phyloP scores from a whole-genome alignment of 1,284 basidiomycete genomes.

The Cutaneotrichosporon daszewskae region DNA sequence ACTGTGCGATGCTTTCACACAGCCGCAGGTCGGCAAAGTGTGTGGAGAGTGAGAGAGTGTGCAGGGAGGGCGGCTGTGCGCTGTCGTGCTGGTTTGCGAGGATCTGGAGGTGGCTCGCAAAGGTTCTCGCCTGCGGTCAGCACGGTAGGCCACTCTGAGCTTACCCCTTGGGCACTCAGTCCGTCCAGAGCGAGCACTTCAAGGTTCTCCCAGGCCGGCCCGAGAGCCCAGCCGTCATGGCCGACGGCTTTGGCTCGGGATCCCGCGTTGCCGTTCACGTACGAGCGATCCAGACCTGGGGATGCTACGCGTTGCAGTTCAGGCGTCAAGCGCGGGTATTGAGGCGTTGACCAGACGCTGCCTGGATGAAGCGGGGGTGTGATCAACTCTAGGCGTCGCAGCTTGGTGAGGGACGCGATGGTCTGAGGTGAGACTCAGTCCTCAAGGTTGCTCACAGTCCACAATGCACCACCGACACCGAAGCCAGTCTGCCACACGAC shows the following conservation, averaged over 20 bases:
- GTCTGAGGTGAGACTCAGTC: conserved; percentile 3
- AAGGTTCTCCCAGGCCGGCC: conserved; percentile 25
- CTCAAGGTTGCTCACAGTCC: conserved; percentile 6
- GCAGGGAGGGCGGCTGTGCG: conserved; percentile 3
- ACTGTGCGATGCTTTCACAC: conserved; percentile 15
- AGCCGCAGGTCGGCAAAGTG: conserved; percentile 26
- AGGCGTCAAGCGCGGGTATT: conserved; percentile 12
- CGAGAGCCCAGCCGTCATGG: conserved; percentile 14
- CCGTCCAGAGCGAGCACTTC: conserved; percentile 15
- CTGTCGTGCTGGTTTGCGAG: conserved; percentile 8
- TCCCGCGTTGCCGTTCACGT: not conserved
- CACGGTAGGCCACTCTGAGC: not conserved
- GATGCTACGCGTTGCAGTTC: conserved; percentile 4
- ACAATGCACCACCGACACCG: conserved; percentile 11
- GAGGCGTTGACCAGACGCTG: not conserved
- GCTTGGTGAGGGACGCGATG: conserved; percentile 3
- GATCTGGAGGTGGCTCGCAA: conserved; percentile 20
- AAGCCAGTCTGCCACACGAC: conserved; percentile 17
- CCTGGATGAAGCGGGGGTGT: conserved; percentile 8
- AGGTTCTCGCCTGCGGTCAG: conserved; percentile 17
- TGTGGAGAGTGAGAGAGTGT: conserved; percentile 22
- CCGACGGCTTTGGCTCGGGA: conserved; percentile 9
- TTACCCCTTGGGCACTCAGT: conserved; percentile 17
- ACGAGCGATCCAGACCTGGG: not conserved
- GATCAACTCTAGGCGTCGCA: conserved; percentile 5